Evolutionary conservation across 176 grass and related monocot species (phyloP).

Genomic region (Aegilops bicornis): DNA sequence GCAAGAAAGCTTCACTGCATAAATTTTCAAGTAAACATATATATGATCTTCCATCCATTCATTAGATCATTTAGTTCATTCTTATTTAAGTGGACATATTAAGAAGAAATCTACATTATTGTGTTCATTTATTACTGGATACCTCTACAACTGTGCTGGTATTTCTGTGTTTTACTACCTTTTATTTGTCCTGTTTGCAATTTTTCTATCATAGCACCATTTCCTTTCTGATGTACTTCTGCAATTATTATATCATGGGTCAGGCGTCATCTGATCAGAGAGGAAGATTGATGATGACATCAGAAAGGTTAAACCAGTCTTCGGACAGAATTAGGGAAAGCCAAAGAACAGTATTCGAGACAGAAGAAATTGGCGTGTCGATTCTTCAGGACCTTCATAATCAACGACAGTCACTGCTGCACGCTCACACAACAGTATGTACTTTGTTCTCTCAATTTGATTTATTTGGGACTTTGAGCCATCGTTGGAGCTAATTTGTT

Average conservation of each 20-base stretch:
- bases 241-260: slow-evolving; percentile 2
- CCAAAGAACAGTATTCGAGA: slow-evolving; percentile 74
- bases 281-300: slow-evolving; percentile 78
- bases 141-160: neutral
- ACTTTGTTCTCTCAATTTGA: neutral
- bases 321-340: slow-evolving; percentile 75
- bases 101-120: neutral
- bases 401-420: slow-evolving; percentile 82
- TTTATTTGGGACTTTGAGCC: neutral
- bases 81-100: neutral
- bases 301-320: slow-evolving; percentile 81
- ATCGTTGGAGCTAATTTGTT: neutral
- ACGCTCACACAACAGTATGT: slow-evolving; percentile 81
- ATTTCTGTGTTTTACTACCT: neutral
- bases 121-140: neutral
- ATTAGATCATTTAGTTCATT: neutral
- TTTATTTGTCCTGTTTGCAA: neutral
- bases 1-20: neutral
- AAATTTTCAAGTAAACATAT: neutral
- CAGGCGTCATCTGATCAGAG: slow-evolving; percentile 85
- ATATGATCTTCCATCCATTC: neutral
- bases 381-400: slow-evolving; percentile 89
- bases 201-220: neutral
- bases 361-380: slow-evolving; percentile 71
- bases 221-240: slow-evolving; percentile 10